These are phyloP conservation scores for Bolboschoenoplectus hybrid DNA, from an alignment of 202 grass and related monocot species.

Conservation along the genomic window DNA sequence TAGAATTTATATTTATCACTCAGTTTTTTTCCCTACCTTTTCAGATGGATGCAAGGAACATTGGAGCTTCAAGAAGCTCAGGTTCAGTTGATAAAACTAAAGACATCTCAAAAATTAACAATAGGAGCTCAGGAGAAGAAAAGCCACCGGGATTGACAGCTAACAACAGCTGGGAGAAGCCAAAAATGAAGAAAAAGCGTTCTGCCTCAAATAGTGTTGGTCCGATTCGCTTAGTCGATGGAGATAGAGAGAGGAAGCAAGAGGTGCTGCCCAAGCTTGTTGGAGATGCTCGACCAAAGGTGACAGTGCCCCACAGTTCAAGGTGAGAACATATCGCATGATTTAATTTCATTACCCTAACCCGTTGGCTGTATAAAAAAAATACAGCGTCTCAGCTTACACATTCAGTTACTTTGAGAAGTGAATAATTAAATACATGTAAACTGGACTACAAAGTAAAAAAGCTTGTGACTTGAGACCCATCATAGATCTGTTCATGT, in stretches of 20 bases:
- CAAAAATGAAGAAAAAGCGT: conserved; percentile 86
- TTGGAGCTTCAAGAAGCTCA: conserved; percentile 50
- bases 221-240: conserved; percentile 54
- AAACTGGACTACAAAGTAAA: neutral
- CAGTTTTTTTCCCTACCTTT: conserved; percentile 46
- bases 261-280: conserved; percentile 62
- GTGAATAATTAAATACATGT: neutral
- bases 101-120: conserved; percentile 65
- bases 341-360: neutral
- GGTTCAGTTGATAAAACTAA: conserved; percentile 61
- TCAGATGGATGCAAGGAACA: conserved; percentile 81
- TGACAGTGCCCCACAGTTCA: conserved; percentile 59
- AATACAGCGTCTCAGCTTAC: neutral
- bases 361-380: neutral
- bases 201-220: conserved; percentile 55
- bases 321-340: conserved; percentile 49
- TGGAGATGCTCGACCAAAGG: conserved; percentile 58
- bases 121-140: conserved; percentile 58
- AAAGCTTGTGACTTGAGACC: neutral
- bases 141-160: conserved; percentile 62
- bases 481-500: conserved; percentile 1
- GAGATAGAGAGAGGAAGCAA: conserved; percentile 69
- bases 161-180: conserved; percentile 78
- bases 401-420: neutral
- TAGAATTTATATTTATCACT: conserved; percentile 23